phyloP scores from a whole-genome alignment of 176 grass and related monocot species.

The Zea luxurians region DNA sequence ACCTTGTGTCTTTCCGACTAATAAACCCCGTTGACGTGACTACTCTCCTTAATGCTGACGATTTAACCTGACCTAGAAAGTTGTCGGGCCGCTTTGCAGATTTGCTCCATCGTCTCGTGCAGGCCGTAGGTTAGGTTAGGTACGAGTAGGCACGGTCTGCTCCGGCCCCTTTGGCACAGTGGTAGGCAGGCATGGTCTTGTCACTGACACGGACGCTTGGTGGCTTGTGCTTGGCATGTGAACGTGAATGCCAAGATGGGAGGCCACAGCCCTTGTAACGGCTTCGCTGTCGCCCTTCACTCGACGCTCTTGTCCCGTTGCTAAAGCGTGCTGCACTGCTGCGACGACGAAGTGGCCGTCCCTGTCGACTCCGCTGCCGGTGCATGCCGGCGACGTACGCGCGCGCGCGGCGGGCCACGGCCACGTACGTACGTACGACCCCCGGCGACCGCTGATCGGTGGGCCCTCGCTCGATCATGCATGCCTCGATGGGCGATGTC shows the following conservation, averaged over 20 bases:
- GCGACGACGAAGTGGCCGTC: slow-evolving; percentile 24
- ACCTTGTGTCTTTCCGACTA: background rate
- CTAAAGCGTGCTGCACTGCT: too few relatives aligned
- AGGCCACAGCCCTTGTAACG: background rate
- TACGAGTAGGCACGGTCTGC: background rate
- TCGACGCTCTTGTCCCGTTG: slow-evolving; percentile 11
- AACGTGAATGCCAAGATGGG: background rate
- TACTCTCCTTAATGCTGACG: background rate
- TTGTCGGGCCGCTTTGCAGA: background rate
- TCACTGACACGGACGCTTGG: background rate
- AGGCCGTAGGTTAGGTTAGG: background rate
- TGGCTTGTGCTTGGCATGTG: background rate
- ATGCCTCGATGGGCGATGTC: background rate
- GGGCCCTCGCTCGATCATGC: background rate
- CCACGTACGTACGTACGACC: background rate
- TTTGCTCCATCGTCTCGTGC: background rate
- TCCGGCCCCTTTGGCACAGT: background rate
- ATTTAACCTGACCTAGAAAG: slow-evolving; percentile 6
- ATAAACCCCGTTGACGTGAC: slow-evolving; percentile 7
- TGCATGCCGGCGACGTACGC: background rate
- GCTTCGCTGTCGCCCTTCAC: slow-evolving; percentile 18
- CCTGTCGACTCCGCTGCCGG: slow-evolving; percentile 22
- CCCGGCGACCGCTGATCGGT: too few relatives aligned
- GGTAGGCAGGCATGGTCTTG: background rate
- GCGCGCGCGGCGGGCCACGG: slow-evolving; percentile 10